phyloP scores from a whole-genome alignment of 23 red algal genomes.

The Chondrus crispus region DNA sequence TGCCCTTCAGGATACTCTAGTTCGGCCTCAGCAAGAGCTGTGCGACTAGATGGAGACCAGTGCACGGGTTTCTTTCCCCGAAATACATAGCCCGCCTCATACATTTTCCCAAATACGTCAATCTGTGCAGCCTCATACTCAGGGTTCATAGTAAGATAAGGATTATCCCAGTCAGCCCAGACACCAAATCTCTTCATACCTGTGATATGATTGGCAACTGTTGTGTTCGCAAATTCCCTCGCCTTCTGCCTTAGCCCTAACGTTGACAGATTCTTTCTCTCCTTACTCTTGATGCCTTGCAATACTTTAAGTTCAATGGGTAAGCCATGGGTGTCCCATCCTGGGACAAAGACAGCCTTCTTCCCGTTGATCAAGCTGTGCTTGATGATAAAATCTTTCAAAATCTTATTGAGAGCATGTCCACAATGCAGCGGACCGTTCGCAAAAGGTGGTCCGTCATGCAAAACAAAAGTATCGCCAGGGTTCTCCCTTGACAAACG shows the following conservation, averaged over 20 bases:
- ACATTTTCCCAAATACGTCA: conserved; percentile 95
- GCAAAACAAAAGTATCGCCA: conserved; percentile 73
- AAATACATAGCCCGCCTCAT: conserved; percentile 84
- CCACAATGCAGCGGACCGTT: conserved; percentile 95
- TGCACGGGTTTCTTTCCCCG: conserved; percentile 97
- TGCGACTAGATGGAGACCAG: conserved; percentile 91
- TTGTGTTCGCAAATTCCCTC: conserved; percentile 68
- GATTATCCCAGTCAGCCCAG: conserved; percentile 90
- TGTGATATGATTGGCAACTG: conserved; percentile 72
- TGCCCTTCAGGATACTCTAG: conserved; percentile 98
- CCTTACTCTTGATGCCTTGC: conserved; percentile 63
- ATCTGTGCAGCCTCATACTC: conserved; percentile 97
- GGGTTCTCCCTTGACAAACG: conserved; percentile 53
- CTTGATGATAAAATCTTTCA: conserved; percentile 96
- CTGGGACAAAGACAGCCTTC: conserved; percentile 80
- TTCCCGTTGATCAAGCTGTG: conserved; percentile 76
- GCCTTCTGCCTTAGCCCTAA: conserved; percentile 70
- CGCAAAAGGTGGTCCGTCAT: conserved; percentile 98
- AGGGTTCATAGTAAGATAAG: conserved; percentile 86
- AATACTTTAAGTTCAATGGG: conserved; percentile 96
- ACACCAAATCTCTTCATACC: conserved; percentile 89
- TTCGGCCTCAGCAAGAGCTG: conserved; percentile 95
- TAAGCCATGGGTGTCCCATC: conserved; percentile 98
- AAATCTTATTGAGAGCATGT: conserved; percentile 96
- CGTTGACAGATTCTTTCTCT: conserved; percentile 32